A percentile compares a stretch with the other conserved stretches of the same genome.
Conservation (phyloP, 1,284 basidiomycete species). For the Tilletiaria anomala region DNA sequence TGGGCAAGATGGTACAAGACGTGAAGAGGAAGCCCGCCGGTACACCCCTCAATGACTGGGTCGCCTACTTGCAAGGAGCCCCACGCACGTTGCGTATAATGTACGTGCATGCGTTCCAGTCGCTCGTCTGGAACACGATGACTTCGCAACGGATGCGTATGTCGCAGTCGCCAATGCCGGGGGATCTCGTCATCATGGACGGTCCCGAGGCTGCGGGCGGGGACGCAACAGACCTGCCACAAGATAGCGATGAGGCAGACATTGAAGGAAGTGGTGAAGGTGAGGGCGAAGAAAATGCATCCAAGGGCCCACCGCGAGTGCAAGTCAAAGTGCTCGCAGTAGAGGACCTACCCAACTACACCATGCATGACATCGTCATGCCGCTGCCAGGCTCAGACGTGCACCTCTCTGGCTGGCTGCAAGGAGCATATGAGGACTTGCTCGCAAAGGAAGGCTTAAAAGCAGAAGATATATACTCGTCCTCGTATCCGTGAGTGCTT, state of each 20-base stretch:
- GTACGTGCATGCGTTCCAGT: constrained; percentile 98
- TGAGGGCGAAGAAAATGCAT: constrained; percentile 3
- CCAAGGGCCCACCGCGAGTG: constrained; percentile 32
- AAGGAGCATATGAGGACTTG: constrained; percentile 66
- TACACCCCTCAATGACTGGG: constrained; percentile 12
- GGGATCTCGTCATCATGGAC: constrained; percentile 47
- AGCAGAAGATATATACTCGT: constrained; percentile 56
- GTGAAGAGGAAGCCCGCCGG: constrained; percentile 51
- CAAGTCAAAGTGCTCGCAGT: constrained; percentile 62
- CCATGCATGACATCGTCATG: constrained; percentile 87
- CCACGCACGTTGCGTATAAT: constrained; percentile 69
- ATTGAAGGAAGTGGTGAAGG: constrained; percentile 42
- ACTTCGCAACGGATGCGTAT: constrained; percentile 75
- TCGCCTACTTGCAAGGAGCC: constrained; percentile 16
- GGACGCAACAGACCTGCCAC: constrained; percentile 17
- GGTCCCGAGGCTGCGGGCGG: constrained; percentile 1
- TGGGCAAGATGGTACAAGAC: constrained; percentile 60
- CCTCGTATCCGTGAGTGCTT: constrained; percentile 60
- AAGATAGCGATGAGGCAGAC: constrained; percentile 40
- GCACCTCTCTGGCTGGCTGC: constrained; percentile 67
- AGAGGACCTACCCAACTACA: constrained; percentile 58
- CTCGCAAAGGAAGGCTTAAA: constrained; percentile 72
- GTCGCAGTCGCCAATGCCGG: constrained; percentile 60
- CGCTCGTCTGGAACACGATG: constrained; percentile 93
- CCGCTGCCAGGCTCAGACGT: constrained; percentile 87